These are phyloP conservation scores for Termitomyces sp. DNA, from an alignment of 768 basidiomycete species.

Conservation along the genomic window DNA sequence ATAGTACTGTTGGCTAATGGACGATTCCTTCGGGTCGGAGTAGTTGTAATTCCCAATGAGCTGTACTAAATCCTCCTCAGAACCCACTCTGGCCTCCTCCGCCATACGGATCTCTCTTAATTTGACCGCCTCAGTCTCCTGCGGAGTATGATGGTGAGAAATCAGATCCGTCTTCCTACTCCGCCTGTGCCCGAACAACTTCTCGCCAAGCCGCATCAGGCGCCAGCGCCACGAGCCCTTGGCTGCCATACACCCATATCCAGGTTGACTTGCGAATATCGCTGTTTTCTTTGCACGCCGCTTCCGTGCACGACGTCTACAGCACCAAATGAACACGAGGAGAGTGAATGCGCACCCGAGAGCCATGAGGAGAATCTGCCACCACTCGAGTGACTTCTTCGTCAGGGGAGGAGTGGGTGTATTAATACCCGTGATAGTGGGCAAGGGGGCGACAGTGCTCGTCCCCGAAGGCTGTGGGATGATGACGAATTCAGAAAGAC, in stretches of 20 bases:
- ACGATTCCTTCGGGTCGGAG: conserved; percentile 1
- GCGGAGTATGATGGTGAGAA: conserved; percentile 1
- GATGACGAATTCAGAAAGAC: conserved; percentile 64
- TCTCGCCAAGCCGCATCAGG: conserved; percentile 52
- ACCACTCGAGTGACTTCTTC: conserved; percentile 54
- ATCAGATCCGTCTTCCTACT: conserved; percentile 9
- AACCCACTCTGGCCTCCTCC: conserved; percentile 15
- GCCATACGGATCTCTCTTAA: conserved; percentile 13
- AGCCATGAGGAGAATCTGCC: conserved; percentile 81
- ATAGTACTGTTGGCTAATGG: conserved; percentile 14
- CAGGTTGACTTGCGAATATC: conserved; percentile 41
- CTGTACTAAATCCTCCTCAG: conserved; percentile 20
- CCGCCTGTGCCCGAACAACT: conserved; percentile 47
- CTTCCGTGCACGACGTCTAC: conserved; percentile 63
- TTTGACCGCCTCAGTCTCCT: conserved; percentile 12
- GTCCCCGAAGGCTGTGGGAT: conserved; percentile 43
- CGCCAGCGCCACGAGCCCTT: conserved; percentile 46
- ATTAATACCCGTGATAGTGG: conserved; percentile 50
- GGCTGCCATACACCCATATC: conserved; percentile 31
- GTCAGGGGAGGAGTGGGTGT: conserved; percentile 32
- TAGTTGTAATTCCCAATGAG: conserved; percentile 18
- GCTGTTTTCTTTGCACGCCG: conserved; percentile 61
- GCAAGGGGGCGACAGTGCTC: conserved; percentile 39
- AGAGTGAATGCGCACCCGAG: conserved; percentile 81
- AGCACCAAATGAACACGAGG: conserved; percentile 56